Evolutionary conservation across 1,284 basidiomycete genomes (phyloP).

Genomic region (Apiotrichum porosum): DNA sequence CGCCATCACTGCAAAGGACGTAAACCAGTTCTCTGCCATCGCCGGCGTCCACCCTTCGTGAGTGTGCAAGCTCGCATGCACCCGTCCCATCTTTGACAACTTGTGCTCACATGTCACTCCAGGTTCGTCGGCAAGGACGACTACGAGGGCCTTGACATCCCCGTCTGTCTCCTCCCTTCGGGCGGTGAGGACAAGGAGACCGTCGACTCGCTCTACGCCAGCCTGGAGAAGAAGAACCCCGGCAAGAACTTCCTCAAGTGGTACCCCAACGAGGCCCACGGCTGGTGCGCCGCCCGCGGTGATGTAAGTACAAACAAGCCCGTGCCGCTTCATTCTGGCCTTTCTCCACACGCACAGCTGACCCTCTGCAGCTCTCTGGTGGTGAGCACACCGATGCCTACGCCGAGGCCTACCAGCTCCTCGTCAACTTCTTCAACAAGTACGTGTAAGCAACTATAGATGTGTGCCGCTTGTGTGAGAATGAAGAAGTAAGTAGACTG

Average conservation of each 20-base stretch:
- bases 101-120: not conserved
- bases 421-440: constrained; percentile 28
- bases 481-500: no score
- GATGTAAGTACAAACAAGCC: constrained; percentile 27
- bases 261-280: constrained; percentile 46
- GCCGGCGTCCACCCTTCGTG: constrained; percentile 45
- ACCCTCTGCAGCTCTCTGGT: constrained; percentile 22
- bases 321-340: no score
- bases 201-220: constrained; percentile 35
- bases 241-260: constrained; percentile 46
- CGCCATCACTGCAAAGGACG: constrained; percentile 19
- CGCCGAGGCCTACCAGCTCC: constrained; percentile 23
- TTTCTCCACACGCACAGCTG: not conserved
- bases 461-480: no score
- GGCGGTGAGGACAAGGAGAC: constrained; percentile 47
- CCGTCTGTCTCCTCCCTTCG: constrained; percentile 48
- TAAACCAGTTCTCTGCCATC: constrained; percentile 29
- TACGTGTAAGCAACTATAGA: constrained; percentile 10
- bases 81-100: not conserved
- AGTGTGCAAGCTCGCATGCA: constrained; percentile 20
- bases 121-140: constrained; percentile 47
- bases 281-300: constrained; percentile 49
- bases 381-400: constrained; percentile 23
- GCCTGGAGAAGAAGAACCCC: constrained; percentile 39
- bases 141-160: constrained; percentile 44